phyloP scores from a whole-genome alignment of 176 grass and related monocot species.

The Oryza longistaminata region DNA sequence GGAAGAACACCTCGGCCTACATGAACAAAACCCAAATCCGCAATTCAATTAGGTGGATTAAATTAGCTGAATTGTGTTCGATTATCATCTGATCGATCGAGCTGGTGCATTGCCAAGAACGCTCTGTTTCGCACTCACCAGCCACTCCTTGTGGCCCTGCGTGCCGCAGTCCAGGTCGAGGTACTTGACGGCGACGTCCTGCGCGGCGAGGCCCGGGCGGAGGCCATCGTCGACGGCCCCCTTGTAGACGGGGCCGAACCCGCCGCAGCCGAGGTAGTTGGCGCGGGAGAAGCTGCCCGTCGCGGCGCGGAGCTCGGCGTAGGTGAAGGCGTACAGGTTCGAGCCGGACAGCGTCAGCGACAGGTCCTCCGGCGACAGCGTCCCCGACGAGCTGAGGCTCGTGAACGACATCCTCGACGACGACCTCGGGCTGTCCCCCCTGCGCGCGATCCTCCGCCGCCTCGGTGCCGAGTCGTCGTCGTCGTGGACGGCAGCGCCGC shows the following conservation, averaged over 20 bases:
- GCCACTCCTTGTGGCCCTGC: slow-evolving; percentile 93
- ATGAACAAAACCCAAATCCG: not conserved
- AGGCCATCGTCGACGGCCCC: slow-evolving; percentile 62
- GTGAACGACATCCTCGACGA: slow-evolving; percentile 61
- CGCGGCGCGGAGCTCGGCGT: slow-evolving; percentile 58
- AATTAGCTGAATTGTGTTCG: not conserved
- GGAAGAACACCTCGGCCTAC: slow-evolving; percentile 89
- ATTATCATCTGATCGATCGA: not conserved
- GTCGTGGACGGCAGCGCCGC: not conserved
- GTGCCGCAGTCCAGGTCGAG: slow-evolving; percentile 73
- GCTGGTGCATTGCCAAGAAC: slow-evolving; percentile 2
- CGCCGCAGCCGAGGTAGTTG: slow-evolving; percentile 86
- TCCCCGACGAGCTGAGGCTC: slow-evolving; percentile 67
- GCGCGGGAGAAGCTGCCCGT: slow-evolving; percentile 60
- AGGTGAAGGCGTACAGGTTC: slow-evolving; percentile 79
- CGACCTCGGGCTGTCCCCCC: slow-evolving; percentile 39
- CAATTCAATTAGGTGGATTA: not conserved
- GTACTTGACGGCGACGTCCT: slow-evolving; percentile 80
- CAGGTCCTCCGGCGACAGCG: slow-evolving; percentile 72
- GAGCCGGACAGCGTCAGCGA: slow-evolving; percentile 68
- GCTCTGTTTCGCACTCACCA: slow-evolving; percentile 57
- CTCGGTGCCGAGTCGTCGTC: slow-evolving; percentile 6
- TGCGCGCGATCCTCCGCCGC: slow-evolving; percentile 6
- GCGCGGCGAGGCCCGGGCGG: slow-evolving; percentile 55
- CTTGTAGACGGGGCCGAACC: slow-evolving; percentile 79